These are phyloP conservation scores for Geum urbanum DNA, from an alignment of 306 rosid genomes.

Conservation along the genomic window DNA sequence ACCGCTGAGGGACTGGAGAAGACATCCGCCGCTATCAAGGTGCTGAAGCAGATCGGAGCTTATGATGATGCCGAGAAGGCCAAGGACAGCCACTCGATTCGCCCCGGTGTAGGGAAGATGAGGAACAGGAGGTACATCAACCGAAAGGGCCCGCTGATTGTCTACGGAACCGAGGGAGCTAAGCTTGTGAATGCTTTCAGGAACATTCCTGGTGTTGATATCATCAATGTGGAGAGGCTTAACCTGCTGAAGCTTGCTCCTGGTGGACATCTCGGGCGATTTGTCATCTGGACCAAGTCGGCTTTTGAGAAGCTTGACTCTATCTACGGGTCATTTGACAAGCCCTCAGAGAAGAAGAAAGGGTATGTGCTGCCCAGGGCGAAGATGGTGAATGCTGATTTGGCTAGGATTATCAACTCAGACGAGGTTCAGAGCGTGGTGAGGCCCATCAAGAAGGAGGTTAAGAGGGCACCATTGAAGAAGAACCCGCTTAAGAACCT, in stretches of 20 bases:
- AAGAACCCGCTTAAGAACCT: slow-evolving; percentile 41
- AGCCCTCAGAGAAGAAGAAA: slow-evolving; percentile 34
- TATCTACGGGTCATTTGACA: slow-evolving; percentile 40
- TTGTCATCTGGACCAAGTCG: slow-evolving; percentile 41
- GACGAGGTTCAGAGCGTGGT: slow-evolving; percentile 40
- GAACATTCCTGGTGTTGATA: slow-evolving; percentile 35
- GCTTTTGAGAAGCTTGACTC: slow-evolving; percentile 44
- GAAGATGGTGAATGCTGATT: slow-evolving; percentile 37
- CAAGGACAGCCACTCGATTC: slow-evolving; percentile 35
- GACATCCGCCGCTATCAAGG: slow-evolving; percentile 34
- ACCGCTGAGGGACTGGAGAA: slow-evolving; percentile 35
- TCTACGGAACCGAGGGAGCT: slow-evolving; percentile 39
- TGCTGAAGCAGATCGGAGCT: slow-evolving; percentile 34
- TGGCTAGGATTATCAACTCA: slow-evolving; percentile 34
- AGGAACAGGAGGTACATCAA: slow-evolving; percentile 37
- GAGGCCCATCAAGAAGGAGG: slow-evolving; percentile 33
- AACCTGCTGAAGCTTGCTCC: slow-evolving; percentile 42
- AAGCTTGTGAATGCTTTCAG: slow-evolving; percentile 39
- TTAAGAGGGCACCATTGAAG: slow-evolving; percentile 34
- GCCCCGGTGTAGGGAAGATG: slow-evolving; percentile 40
- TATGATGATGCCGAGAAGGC: slow-evolving; percentile 38
- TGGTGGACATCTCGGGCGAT: slow-evolving; percentile 43
- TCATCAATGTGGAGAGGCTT: slow-evolving; percentile 41
- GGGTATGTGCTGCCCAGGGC: slow-evolving; percentile 42
- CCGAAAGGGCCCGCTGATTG: slow-evolving; percentile 38